These are phyloP conservation scores for Citrus trifoliata DNA, from an alignment of 345 rosid species.

Conservation along the genomic window DNA sequence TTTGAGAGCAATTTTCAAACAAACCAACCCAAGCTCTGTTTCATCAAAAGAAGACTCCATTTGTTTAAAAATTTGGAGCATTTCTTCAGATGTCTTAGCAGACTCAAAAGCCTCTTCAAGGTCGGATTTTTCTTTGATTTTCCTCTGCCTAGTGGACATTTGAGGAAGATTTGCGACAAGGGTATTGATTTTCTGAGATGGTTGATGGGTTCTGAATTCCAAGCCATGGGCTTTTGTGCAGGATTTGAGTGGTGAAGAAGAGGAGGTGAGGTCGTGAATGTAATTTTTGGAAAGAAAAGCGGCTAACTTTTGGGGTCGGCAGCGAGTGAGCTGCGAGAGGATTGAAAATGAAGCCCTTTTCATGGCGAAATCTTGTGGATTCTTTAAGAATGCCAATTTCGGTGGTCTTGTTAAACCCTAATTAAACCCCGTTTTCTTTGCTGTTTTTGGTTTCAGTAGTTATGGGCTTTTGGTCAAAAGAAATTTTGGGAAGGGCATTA, in stretches of 20 bases:
- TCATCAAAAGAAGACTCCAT: constrained; percentile 78
- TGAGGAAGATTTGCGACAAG: constrained; percentile 47
- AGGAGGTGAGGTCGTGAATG: constrained; percentile 20
- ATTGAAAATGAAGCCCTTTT: constrained; percentile 51
- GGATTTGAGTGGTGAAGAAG: constrained; percentile 30
- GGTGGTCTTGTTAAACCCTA: constrained; percentile 28
- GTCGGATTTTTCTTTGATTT: constrained; percentile 50
- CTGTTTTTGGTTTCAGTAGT: no score
- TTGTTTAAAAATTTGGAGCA: constrained; percentile 59
- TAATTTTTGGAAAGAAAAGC: constrained; percentile 23
- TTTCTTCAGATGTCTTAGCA: constrained; percentile 66
- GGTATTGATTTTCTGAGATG: constrained; percentile 50
- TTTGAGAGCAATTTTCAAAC: constrained; percentile 75
- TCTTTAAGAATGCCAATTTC: neutral
- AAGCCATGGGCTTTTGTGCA: constrained; percentile 36
- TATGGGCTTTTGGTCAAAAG: no score
- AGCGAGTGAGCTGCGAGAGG: constrained; percentile 41
- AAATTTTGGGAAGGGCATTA: no score
- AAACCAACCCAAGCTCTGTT: constrained; percentile 71
- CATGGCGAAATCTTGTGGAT: constrained; percentile 37
- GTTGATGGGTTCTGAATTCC: constrained; percentile 26
- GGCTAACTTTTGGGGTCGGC: constrained; percentile 22
- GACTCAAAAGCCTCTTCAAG: constrained; percentile 91
- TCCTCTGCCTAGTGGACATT: constrained; percentile 50
- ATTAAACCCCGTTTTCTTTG: constrained; percentile 16